Base-by-base conservation (phyloP, 2,329 filamentous ascomycete genomes). In the Ophiosphaerella herpotricha region DNA sequence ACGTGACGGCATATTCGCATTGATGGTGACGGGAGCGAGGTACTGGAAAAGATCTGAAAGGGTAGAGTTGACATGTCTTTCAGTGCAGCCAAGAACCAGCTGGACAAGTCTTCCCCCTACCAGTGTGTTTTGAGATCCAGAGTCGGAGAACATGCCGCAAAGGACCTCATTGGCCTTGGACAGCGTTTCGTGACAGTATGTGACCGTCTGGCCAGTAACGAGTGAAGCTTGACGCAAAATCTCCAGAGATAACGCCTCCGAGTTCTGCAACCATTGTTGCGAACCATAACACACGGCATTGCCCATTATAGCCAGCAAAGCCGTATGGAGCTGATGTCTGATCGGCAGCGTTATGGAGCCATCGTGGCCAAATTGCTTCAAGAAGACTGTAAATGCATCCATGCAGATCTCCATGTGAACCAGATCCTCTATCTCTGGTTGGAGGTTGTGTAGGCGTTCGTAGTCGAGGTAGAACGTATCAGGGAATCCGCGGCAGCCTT, bases 381-480 rank as follows among this genome's bases (percentile, higher is more conserved):
- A 57, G 7, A 73, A 47, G 2, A 52, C 45, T 8, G 41, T 50
- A 44, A 84, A 79, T 48, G 83, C 74, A 4, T 78, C 75, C 61
- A 77, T 77, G 66, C 82, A 84, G 32, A 85, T 78, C 31, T 80
- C 76, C 42, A 83, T 76, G 51, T 78, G 79, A 52, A 85, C 75
- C 8, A 80, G 61, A 52, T 80, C 78, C 59, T 83, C 80, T 2
- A 86, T 70, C 38, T 84, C 80, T 1, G 71, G 64, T 37, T 79
- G 78, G 24, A 86, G 66, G n/a, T 74, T 66, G 52, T 76, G 77
- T 6, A 87, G 69, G 21, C 83, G 80, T 33, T 82, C 78, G 6
- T 73, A 70, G 58, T 86, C 83, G 39, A 85, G 78, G 38, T 80
- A 76, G 61, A 86, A 84, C 0, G 82, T 83, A 32, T 80, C 77